Evolutionary conservation across 306 rosid species (phyloP).

Genomic region (Mimosa bimucronata): DNA sequence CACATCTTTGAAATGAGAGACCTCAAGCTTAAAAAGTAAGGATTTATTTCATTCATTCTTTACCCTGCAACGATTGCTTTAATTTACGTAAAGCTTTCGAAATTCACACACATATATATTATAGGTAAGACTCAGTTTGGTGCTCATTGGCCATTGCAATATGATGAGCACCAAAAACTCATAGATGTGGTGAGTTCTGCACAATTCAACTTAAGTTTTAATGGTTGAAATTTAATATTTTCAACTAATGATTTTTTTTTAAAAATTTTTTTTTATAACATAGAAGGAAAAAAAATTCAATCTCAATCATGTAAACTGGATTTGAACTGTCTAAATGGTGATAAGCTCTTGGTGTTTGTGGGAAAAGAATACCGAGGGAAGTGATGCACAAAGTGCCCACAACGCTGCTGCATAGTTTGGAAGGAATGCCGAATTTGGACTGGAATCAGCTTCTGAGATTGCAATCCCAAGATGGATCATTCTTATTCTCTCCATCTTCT

Average conservation of each 20-base stretch:
- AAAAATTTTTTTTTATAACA: too few relatives aligned
- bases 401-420: conserved; percentile 81
- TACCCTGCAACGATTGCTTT: background rate
- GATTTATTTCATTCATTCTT: background rate
- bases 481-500: conserved; percentile 80
- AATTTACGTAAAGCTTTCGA: background rate
- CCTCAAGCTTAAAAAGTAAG: conserved; percentile 66
- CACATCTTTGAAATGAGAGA: conserved; percentile 59
- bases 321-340: too few relatives aligned
- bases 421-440: conserved; percentile 77
- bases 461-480: conserved; percentile 78
- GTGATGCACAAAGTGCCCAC: conserved; percentile 72
- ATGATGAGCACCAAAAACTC: too few relatives aligned
- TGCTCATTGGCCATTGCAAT: too few relatives aligned
- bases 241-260: too few relatives aligned
- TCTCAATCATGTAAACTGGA: too few relatives aligned
- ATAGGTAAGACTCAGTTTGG: too few relatives aligned
- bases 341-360: background rate
- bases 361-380: conserved; percentile 71
- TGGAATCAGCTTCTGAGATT: conserved; percentile 72
- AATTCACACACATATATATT: background rate
- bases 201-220: too few relatives aligned
- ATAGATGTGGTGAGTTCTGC: too few relatives aligned
- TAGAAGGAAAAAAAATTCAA: too few relatives aligned
- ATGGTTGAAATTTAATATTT: too few relatives aligned